Evolutionary conservation across 2,329 filamentous ascomycete species (phyloP), one percentile per base, ranked within the genome.

Genomic region (Scedosporium boydii): DNA sequence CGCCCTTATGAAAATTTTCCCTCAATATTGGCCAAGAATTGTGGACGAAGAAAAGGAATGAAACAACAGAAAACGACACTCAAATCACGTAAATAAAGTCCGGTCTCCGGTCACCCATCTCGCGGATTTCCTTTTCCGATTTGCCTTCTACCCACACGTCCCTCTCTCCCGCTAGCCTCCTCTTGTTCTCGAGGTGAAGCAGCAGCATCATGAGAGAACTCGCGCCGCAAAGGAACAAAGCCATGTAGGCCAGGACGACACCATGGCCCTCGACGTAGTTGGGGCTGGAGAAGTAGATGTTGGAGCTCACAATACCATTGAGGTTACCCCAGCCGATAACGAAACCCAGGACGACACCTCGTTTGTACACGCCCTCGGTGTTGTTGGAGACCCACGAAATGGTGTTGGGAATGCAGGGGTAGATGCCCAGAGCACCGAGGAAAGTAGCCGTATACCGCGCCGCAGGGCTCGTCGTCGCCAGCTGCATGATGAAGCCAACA

Each of bases 241-340:
- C 74, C 68, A 90, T 76, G 70, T 90, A 91, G 0, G 76, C 85
- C 41, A 91, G 70, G 0, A 90, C 82, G 0, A 83, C 78, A 1
- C 79, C 80, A 66, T 91, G 88, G 0, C 88, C 88, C 2, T 67
- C 71, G 60, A 68, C 68, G 67, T 69, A 75, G 2, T 70, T 66
- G 1, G 73, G 72, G 1, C 53, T 23, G 6, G 68, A 66, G 58
- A 72, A 64, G 62, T 89, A 91, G 64, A 91, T 87, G 68, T 91
- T 91, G 53, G 77, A 80, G 14, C 76, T 78, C 41, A 91, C 85
- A 9, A 90, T 82, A 14, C 88, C 88, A 67, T 90, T 90, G 16
- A 91, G 74, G 66, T 92, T 91, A 7, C 89, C 88, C 86, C 87
- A 90, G 3, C 84, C 88, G 53, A 91, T 89, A n/a, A 91, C 84